Conservation (phyloP, 768 basidiomycete genomes). For the Russula abietina region DNA sequence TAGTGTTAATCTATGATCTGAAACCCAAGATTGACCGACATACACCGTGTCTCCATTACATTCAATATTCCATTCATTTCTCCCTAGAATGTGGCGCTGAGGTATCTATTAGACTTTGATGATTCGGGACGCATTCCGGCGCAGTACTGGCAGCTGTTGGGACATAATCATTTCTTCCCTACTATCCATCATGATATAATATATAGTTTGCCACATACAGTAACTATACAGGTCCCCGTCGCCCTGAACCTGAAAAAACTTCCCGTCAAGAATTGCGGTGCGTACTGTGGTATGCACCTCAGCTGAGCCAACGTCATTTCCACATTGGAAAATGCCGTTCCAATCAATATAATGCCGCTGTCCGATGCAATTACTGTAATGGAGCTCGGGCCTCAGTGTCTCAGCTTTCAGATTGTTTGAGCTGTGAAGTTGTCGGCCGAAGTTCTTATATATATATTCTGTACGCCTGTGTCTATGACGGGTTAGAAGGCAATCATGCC, state of each 20-base stretch:
- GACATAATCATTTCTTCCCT: neutral
- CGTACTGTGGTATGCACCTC: neutral
- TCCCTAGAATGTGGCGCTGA: neutral
- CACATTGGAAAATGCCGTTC: slow-evolving; percentile 11
- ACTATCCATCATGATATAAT: neutral
- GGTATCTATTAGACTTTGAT: slow-evolving; percentile 1
- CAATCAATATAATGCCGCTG: slow-evolving; percentile 4
- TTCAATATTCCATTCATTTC: neutral
- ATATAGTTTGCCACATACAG: no score
- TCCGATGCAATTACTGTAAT: neutral
- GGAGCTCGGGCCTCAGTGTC: neutral
- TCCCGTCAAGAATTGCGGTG: neutral
- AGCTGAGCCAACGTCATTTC: slow-evolving; percentile 3
- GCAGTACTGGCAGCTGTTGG: neutral
- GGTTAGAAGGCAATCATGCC: neutral
- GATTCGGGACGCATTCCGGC: neutral
- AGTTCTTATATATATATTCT: neutral
- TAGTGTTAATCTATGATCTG: neutral
- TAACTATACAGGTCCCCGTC: neutral
- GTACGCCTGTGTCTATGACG: neutral
- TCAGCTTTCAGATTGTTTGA: neutral
- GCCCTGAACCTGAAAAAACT: neutral
- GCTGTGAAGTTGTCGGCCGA: neutral
- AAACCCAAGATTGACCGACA: neutral
- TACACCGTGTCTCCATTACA: neutral